These are phyloP conservation scores for Irpex sp. DNA, from an alignment of 1,284 basidiomycete species.

Conservation along the genomic window DNA sequence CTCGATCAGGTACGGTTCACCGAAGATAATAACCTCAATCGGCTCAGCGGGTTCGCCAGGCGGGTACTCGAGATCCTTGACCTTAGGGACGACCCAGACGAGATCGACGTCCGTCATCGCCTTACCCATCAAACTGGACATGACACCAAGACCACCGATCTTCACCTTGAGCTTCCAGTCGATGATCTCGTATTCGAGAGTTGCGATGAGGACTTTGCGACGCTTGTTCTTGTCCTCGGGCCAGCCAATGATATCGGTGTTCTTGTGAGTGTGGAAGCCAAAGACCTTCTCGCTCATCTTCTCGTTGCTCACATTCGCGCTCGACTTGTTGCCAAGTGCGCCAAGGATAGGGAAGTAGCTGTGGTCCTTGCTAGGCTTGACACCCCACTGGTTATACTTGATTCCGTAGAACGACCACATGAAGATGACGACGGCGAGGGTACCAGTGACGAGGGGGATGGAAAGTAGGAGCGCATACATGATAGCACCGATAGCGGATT, in stretches of 20 bases:
- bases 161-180: constrained; percentile 97
- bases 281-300: constrained; percentile 63
- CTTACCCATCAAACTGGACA: constrained; percentile 95
- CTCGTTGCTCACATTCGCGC: constrained; percentile 55
- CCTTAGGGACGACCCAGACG: constrained; percentile 90
- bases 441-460: constrained; percentile 83
- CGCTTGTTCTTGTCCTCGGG: constrained; percentile 88
- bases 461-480: constrained; percentile 80
- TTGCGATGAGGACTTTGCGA: constrained; percentile 85
- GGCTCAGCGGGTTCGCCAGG: constrained; percentile 87
- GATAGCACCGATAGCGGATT: constrained; percentile 75
- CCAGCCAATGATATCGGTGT: constrained; percentile 80
- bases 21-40: constrained; percentile 93
- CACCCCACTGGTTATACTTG: constrained; percentile 88
- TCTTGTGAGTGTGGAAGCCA: constrained; percentile 44
- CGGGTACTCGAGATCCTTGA: constrained; percentile 89
- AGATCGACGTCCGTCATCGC: constrained; percentile 95
- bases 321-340: constrained; percentile 60
- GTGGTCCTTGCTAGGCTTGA: constrained; percentile 62
- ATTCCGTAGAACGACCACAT: constrained; percentile 96
- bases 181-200: constrained; percentile 91
- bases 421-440: constrained; percentile 80
- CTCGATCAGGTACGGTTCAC: constrained; percentile 91
- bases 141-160: constrained; percentile 94
- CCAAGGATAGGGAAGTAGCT: constrained; percentile 79